Percentiles rank a stretch among this genome's conserved stretches.
These are phyloP conservation scores for Ogataea trehaloabstinens DNA, from an alignment of 805 yeast species.

Conservation along the genomic window DNA sequence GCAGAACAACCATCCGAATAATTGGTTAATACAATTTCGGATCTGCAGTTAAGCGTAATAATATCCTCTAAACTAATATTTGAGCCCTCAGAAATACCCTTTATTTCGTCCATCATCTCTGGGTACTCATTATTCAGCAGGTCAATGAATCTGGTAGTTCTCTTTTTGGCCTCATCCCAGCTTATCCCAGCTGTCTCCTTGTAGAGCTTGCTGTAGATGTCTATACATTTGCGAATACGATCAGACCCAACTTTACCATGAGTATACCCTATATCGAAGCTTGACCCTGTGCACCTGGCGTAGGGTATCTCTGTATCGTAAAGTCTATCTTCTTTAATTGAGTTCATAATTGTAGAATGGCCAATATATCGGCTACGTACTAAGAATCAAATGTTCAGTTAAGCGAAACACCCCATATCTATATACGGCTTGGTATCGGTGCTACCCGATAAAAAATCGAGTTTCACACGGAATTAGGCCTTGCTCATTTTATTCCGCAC, in stretches of 20 bases:
- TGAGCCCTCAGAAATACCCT: constrained; percentile 39
- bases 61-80: constrained; percentile 32
- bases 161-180: constrained; percentile 32
- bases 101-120: constrained; percentile 34
- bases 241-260: constrained; percentile 35
- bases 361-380: too few species aligned
- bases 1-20: constrained; percentile 40
- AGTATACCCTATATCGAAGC: constrained; percentile 32
- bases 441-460: too few species aligned
- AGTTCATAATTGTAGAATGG: too few species aligned
- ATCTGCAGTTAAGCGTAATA: constrained; percentile 36
- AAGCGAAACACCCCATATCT: too few species aligned
- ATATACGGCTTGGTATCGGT: too few species aligned
- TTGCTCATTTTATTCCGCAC: too few species aligned
- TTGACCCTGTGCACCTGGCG: constrained; percentile 21
- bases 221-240: constrained; percentile 29
- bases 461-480: too few species aligned
- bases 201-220: constrained; percentile 29
- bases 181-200: constrained; percentile 19
- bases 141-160: constrained; percentile 29
- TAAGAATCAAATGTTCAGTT: too few species aligned
- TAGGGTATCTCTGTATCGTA: too few species aligned
- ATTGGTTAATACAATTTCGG: constrained; percentile 37
- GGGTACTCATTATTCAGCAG: constrained; percentile 26
- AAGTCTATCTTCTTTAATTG: too few species aligned